Conservation (phyloP, 1,284 basidiomycete genomes). For the Malassezia yamatoensis region DNA sequence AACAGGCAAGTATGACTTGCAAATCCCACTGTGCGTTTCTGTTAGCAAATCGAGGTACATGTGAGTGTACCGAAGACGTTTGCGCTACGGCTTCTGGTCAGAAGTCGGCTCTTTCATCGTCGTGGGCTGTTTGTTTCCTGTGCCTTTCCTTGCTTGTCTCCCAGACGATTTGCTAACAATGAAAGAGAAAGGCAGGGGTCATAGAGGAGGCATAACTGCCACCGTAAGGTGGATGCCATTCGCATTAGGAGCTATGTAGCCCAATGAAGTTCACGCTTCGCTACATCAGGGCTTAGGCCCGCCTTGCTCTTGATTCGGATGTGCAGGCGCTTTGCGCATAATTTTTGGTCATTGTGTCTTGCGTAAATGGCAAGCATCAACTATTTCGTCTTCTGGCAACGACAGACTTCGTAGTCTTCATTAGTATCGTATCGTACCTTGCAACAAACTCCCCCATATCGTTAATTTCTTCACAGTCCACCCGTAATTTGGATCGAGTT, state of each 20-base stretch:
- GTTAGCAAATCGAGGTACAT: not conserved
- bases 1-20: slow-evolving; percentile 16
- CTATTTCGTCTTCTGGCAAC: slow-evolving; percentile 11
- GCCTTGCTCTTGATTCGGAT: not conserved
- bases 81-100: not conserved
- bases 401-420: slow-evolving; percentile 4
- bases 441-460: slow-evolving; percentile 13
- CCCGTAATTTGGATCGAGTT: not conserved
- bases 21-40: not conserved
- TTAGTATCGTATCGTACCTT: slow-evolving; percentile 2
- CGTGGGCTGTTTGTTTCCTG: slow-evolving; percentile 10
- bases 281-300: slow-evolving; percentile 17
- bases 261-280: not conserved
- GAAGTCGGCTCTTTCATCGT: no score
- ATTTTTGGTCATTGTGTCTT: slow-evolving; percentile 15
- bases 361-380: slow-evolving; percentile 17
- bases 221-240: not conserved
- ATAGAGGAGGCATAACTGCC: not conserved
- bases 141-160: slow-evolving; percentile 17
- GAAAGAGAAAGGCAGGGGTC: slow-evolving; percentile 14
- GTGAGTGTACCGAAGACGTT: slow-evolving; percentile 6
- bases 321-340: not conserved
- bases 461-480: not conserved
- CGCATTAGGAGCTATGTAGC: not conserved
- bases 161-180: not conserved